Base-by-base conservation (phyloP, 2,329 filamentous ascomycete genomes). In the Venturia asperata region DNA sequence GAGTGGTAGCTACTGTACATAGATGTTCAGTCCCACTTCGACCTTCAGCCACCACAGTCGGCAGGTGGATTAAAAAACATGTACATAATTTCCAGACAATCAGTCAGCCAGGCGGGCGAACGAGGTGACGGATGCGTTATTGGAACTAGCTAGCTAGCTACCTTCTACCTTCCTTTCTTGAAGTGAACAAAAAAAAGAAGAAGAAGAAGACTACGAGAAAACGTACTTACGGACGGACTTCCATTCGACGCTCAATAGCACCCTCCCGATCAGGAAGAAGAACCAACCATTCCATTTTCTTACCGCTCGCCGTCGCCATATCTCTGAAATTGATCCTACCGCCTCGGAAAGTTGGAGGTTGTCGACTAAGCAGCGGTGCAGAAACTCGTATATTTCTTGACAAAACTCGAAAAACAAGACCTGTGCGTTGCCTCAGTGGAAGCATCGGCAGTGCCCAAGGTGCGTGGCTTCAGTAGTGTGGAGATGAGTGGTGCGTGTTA, bases 221-320 rank as follows among this genome's bases (percentile, higher is more conserved):
- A 61, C 37, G 17, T 62, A 67, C 74, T 27, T 71, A 78, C 71
- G 73, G 70, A 60, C 80, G 69, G 3, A 78, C 75, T 62, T 75
- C 72, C 68, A 82, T 72, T 3, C 81, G 70, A 66, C 77, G 75
- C 42, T 78, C 72, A 63, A 81, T 69, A 21, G 74, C 77, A 58
- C 74, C 76, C 1, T 68, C 67, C 43, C 76, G 71, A 68, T 83
- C 81, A 1, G 80, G 80, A 0, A 79, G 68, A 63, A 83, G 81
- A 67, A 81, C 75, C 64, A 83, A 76, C 80, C 80, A 83, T 74
- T 83, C 81, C 66, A 73, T 69, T 68, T 79, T 78, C 52, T 70
- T 66, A 62, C 75, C 72, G 65, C 67, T 49, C 56, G 70, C 65
- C 34, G 67, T 55, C 55, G 71, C 66, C 66, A 45, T 66, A 42